Percentiles rank a stretch among this genome's conserved stretches.
Evolutionary conservation across 345 rosid species (phyloP).

Genomic region (Populus euphratica): DNA sequence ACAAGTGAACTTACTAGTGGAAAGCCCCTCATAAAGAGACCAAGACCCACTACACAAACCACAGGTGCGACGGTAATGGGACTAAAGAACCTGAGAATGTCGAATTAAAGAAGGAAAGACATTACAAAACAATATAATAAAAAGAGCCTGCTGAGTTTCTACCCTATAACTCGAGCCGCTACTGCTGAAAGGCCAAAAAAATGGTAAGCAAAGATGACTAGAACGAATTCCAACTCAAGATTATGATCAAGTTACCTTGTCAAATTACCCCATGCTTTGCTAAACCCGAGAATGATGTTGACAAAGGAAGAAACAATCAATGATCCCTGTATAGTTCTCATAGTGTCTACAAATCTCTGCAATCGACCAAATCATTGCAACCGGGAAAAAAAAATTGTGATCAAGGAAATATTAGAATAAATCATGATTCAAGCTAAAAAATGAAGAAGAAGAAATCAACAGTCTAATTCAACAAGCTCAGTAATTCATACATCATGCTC

Average conservation of each 20-base stretch:
- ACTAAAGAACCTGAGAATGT: slow-evolving; percentile 51
- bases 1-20: slow-evolving; percentile 61
- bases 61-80: slow-evolving; percentile 74
- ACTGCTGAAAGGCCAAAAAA: not conserved
- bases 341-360: slow-evolving; percentile 71
- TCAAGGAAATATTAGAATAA: not conserved
- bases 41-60: slow-evolving; percentile 77
- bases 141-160: not conserved
- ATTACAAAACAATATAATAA: not conserved
- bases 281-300: slow-evolving; percentile 74
- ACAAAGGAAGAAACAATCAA: slow-evolving; percentile 77
- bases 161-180: not conserved
- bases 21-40: slow-evolving; percentile 81
- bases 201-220: not conserved
- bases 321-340: slow-evolving; percentile 92
- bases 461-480: not conserved
- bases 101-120: not conserved
- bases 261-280: slow-evolving; percentile 68
- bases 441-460: not conserved
- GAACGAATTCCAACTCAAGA: not conserved
- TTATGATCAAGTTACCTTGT: slow-evolving; percentile 46
- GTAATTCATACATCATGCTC: slow-evolving; percentile 54
- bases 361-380: slow-evolving; percentile 17
- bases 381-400: not conserved
- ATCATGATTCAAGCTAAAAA: not conserved